A percentile compares a stretch with the other conserved stretches of the same genome.
Conservation (phyloP, 129 eudicot species). For the Ambrosia trifida region DNA sequence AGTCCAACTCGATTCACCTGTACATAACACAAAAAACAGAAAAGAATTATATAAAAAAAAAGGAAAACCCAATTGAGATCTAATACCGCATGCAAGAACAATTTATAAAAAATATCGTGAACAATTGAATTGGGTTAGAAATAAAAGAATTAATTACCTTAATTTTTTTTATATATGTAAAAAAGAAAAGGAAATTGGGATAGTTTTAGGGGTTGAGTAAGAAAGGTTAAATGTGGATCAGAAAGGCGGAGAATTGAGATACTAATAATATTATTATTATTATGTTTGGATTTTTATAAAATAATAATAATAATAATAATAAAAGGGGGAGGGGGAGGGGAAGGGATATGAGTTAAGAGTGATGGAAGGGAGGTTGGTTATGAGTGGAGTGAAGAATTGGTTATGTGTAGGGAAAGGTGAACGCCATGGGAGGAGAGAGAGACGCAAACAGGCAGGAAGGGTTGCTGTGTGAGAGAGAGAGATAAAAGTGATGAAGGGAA, state of each 20-base stretch:
- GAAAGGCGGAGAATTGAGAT: constrained; percentile 25
- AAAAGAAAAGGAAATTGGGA: background rate
- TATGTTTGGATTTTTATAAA: too few species aligned
- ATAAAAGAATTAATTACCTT: constrained; percentile 18
- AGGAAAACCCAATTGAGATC: constrained; percentile 42
- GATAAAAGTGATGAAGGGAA: constrained; percentile 8
- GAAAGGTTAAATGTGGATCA: constrained; percentile 43
- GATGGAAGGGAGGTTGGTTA: constrained; percentile 25
- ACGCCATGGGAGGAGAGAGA: constrained; percentile 31
- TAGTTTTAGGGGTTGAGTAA: constrained; percentile 29
- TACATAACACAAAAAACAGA: constrained; percentile 18
- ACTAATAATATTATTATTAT: too few species aligned
- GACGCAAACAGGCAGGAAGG: constrained; percentile 23
- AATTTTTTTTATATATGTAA: background rate
- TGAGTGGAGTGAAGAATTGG: constrained; percentile 6
- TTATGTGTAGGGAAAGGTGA: constrained; percentile 4
- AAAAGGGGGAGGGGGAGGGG: too few species aligned
- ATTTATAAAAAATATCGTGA: constrained; percentile 19
- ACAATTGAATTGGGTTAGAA: background rate
- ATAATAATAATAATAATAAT: background rate
- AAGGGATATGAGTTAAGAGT: constrained; percentile 16
- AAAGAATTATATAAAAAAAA: background rate
- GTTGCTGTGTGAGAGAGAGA: background rate
- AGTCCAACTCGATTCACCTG: constrained; percentile 29
- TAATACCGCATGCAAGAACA: constrained; percentile 43